Evolutionary conservation across 108 stramenopile species (phyloP).

Genomic region (Stephanodiscus minutulus): DNA sequence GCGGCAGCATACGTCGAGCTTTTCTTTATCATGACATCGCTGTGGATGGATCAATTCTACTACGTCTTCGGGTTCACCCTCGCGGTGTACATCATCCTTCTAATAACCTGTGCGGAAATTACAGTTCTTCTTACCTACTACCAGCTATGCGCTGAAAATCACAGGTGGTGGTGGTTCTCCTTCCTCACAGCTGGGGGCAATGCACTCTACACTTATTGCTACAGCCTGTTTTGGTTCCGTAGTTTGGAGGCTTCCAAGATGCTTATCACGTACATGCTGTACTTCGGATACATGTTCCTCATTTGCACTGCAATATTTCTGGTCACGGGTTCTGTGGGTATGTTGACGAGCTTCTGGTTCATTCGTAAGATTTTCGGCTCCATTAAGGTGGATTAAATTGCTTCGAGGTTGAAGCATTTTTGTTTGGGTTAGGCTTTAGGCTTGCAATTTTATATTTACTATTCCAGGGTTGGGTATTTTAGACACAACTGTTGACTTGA

Average conservation of each 20-base stretch:
- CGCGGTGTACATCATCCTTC: slow-evolving; percentile 92
- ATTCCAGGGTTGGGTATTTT: no score
- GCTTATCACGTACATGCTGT: slow-evolving; percentile 96
- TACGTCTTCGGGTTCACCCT: slow-evolving; percentile 99
- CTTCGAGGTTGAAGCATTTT: background rate
- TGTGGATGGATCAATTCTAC: slow-evolving; percentile 99
- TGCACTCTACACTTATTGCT: slow-evolving; percentile 91
- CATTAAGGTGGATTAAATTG: slow-evolving; percentile 91
- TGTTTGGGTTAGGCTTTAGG: no score
- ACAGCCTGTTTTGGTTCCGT: slow-evolving; percentile 93
- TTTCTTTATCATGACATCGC: slow-evolving; percentile 97
- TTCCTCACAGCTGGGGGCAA: slow-evolving; percentile 94
- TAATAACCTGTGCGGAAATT: slow-evolving; percentile 95
- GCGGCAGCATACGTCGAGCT: slow-evolving; percentile 98
- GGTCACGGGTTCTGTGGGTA: slow-evolving; percentile 92
- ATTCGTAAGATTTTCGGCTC: slow-evolving; percentile 93
- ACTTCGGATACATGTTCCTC: slow-evolving; percentile 98
- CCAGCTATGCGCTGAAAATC: slow-evolving; percentile 98
- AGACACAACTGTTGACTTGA: no score
- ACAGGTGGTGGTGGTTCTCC: slow-evolving; percentile 99
- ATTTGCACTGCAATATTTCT: slow-evolving; percentile 88
- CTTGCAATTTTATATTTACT: no score
- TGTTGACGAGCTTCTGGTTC: slow-evolving; percentile 94
- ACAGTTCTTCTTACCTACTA: slow-evolving; percentile 97
- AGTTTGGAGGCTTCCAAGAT: slow-evolving; percentile 88